Conservation (phyloP, 768 basidiomycete species). For the Psilocybe sp. region DNA sequence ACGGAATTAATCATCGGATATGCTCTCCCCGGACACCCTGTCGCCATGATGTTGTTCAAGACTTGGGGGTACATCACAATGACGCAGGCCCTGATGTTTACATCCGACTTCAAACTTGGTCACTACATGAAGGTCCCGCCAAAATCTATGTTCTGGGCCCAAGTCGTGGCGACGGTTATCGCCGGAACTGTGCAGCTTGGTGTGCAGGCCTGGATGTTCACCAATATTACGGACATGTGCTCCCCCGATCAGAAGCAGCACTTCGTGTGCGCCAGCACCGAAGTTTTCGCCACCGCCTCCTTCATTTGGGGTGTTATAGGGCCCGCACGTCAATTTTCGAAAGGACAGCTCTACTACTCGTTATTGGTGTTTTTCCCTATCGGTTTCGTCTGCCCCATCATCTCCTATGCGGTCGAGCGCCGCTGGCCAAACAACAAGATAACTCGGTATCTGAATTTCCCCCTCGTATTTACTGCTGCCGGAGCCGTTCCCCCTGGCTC, state of each 20-base stretch:
- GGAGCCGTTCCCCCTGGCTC: slow-evolving; percentile 74
- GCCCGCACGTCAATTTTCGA: slow-evolving; percentile 47
- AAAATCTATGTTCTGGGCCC: slow-evolving; percentile 56
- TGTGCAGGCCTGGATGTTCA: slow-evolving; percentile 62
- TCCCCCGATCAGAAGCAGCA: slow-evolving; percentile 14
- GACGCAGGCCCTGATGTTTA: slow-evolving; percentile 30
- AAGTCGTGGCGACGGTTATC: slow-evolving; percentile 48
- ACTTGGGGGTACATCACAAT: slow-evolving; percentile 45
- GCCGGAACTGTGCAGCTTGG: slow-evolving; percentile 63
- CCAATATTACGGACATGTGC: slow-evolving; percentile 40
- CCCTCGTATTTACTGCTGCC: slow-evolving; percentile 34
- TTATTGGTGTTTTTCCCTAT: background rate
- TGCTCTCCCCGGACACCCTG: slow-evolving; percentile 60
- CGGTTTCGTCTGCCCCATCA: slow-evolving; percentile 10
- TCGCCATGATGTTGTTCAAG: slow-evolving; percentile 71
- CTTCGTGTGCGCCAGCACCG: slow-evolving; percentile 45
- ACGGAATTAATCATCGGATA: slow-evolving; percentile 64
- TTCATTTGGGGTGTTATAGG: slow-evolving; percentile 60
- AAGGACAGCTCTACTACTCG: slow-evolving; percentile 51
- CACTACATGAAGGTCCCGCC: slow-evolving; percentile 71
- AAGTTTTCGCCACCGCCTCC: slow-evolving; percentile 53
- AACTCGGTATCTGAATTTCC: background rate
- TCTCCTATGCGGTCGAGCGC: background rate
- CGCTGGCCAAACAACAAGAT: background rate
- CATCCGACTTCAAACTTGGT: slow-evolving; percentile 63